These are phyloP conservation scores for Phoma sp. DNA, from an alignment of 2,329 filamentous ascomycete species.

Conservation along the genomic window DNA sequence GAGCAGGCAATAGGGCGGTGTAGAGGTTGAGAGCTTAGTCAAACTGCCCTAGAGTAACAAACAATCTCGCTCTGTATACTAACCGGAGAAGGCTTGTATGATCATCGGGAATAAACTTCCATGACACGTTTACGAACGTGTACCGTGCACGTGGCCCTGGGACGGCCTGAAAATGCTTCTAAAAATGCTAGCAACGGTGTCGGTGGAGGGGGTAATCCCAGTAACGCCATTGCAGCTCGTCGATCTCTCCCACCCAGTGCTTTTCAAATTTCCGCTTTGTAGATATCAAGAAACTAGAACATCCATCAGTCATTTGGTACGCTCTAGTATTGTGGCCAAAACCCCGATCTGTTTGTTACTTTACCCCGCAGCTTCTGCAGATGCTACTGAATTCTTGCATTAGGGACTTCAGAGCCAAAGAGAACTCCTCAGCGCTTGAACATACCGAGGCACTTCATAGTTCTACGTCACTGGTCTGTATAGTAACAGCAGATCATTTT, in stretches of 20 bases:
- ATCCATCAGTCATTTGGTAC: too few relatives aligned
- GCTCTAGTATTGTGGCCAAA: too few relatives aligned
- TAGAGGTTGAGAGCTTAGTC: not conserved
- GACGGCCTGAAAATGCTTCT: conserved; percentile 2
- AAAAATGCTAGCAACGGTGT: conserved; percentile 8
- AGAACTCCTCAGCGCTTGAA: not conserved
- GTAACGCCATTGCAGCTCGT: not conserved
- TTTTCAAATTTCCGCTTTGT: too few relatives aligned
- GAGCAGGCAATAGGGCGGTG: not conserved
- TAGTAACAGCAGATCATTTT: not conserved
- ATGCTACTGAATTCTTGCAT: conserved; percentile 1
- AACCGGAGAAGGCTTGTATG: too few relatives aligned
- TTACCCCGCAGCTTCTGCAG: not conserved
- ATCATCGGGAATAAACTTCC: not conserved
- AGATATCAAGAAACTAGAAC: too few relatives aligned
- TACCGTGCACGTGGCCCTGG: not conserved
- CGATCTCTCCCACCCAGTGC: not conserved
- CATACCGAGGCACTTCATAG: not conserved
- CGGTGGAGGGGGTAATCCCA: not conserved
- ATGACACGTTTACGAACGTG: not conserved
- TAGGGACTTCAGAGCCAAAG: not conserved
- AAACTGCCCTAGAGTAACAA: not conserved
- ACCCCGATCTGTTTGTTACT: not conserved
- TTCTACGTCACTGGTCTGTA: not conserved
- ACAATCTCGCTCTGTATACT: not conserved